phyloP scores from a whole-genome alignment of 805 yeast genomes.

The Cyberlindnera amylophila region DNA sequence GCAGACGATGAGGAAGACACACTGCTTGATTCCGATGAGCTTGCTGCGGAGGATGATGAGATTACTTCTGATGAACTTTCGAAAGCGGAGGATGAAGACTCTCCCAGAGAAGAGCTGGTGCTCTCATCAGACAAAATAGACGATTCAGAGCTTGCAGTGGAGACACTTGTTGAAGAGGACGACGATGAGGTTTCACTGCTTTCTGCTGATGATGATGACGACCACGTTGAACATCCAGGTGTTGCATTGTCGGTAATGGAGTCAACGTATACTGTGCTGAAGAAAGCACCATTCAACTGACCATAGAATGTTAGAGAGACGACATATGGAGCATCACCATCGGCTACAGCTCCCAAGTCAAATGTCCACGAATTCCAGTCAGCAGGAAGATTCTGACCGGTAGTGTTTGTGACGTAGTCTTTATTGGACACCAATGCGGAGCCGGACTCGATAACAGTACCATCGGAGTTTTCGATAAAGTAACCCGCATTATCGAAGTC shows the following conservation, averaged over 20 bases:
- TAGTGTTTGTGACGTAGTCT: constrained; percentile 6
- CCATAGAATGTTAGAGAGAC: background rate
- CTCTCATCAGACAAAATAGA: too few relatives aligned
- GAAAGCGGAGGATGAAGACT: background rate
- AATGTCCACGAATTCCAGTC: constrained; percentile 4
- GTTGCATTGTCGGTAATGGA: background rate
- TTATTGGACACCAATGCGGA: constrained; percentile 3
- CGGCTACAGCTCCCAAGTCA: constrained; percentile 1
- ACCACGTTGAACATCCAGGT: too few relatives aligned
- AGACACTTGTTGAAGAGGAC: too few relatives aligned
- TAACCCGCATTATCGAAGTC: background rate
- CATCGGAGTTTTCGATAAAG: constrained; percentile 1
- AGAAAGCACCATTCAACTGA: background rate
- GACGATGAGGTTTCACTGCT: too few relatives aligned
- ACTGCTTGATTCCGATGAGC: too few relatives aligned
- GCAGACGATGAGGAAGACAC: too few relatives aligned
- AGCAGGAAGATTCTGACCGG: constrained; percentile 3
- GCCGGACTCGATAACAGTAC: constrained; percentile 1
- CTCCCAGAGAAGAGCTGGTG: too few relatives aligned
- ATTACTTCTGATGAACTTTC: background rate
- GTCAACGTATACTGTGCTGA: background rate
- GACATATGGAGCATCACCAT: constrained; percentile 1
- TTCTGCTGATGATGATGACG: too few relatives aligned
- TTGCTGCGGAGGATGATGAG: background rate
- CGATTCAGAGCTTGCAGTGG: background rate